phyloP scores from a whole-genome alignment of 2,329 filamentous ascomycete species.

The Talaromyces sp. region DNA sequence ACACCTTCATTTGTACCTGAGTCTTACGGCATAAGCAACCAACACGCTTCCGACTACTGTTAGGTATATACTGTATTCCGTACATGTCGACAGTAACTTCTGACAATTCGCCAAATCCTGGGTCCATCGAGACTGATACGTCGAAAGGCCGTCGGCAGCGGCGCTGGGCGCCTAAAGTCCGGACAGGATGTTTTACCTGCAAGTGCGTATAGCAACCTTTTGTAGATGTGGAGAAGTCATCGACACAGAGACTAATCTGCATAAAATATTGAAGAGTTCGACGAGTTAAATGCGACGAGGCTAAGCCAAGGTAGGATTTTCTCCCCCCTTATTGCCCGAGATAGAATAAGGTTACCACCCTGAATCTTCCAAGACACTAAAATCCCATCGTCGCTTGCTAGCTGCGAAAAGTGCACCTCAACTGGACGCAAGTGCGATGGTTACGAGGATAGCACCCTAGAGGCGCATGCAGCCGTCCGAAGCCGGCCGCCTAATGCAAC shows the following conservation, averaged over 20 bases:
- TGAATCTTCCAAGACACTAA: background rate
- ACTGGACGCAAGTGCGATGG: constrained; percentile 17
- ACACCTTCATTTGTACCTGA: background rate
- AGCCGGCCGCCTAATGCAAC: background rate
- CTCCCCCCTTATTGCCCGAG: background rate
- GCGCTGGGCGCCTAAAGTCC: constrained; percentile 17
- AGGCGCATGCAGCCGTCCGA: background rate
- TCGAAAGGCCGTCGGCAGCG: background rate
- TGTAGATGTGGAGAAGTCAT: no score
- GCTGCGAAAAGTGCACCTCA: constrained; percentile 14
- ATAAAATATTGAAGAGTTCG: constrained; percentile 2
- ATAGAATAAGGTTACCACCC: background rate
- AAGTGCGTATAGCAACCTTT: constrained; percentile 6
- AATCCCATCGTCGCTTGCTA: background rate
- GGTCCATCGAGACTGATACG: background rate
- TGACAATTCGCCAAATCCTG: background rate
- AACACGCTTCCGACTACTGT: background rate
- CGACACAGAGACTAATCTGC: background rate
- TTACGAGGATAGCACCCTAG: constrained; percentile 6
- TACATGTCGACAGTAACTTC: background rate
- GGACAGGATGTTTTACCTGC: constrained; percentile 17
- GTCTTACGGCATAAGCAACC: background rate
- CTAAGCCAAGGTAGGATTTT: constrained; percentile 7
- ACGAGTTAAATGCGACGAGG: constrained; percentile 17
- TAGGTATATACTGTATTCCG: background rate